phyloP scores from a whole-genome alignment of 257 asterid genomes.

The Hygrophila difformis region DNA sequence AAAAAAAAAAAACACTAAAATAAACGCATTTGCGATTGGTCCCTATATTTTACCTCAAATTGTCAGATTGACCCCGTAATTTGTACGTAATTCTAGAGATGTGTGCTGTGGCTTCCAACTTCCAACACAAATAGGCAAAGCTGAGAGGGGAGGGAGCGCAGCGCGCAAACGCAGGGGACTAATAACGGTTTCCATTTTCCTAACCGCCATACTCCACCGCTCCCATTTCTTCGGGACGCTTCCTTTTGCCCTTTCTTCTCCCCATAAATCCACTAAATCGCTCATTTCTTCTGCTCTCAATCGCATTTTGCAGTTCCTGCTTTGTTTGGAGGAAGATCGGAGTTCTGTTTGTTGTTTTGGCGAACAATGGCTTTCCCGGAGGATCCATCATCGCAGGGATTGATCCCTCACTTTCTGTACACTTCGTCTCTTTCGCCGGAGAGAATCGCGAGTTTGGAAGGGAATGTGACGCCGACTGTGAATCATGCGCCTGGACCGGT shows the following conservation, averaged over 20 bases:
- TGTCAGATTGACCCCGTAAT: no score
- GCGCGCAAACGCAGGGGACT: neutral
- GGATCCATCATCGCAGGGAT: constrained; percentile 20
- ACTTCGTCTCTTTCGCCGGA: constrained; percentile 8
- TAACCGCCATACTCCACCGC: neutral
- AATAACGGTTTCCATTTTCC: neutral
- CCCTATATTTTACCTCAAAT: no score
- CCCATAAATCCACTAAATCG: neutral
- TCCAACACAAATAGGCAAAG: no score
- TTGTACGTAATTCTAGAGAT: no score
- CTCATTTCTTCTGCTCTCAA: neutral
- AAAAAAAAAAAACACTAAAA: no score
- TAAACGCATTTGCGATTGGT: no score
- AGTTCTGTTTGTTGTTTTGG: no score
- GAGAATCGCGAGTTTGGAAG: constrained; percentile 7
- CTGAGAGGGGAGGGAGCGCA: no score
- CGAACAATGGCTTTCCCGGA: constrained; percentile 26
- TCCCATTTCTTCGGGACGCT: neutral
- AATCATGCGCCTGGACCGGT: constrained; percentile 52
- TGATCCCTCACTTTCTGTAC: constrained; percentile 43
- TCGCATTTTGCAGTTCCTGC: neutral
- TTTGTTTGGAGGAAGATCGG: neutral
- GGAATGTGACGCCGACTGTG: constrained; percentile 11
- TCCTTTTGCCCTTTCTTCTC: neutral
- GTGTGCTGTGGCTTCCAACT: no score